A percentile compares a stretch with the other conserved stretches of the same genome.
These are phyloP conservation scores for Hypoxylon crocopeplum DNA, from an alignment of 495 filamentous ascomycete genomes.

Conservation along the genomic window DNA sequence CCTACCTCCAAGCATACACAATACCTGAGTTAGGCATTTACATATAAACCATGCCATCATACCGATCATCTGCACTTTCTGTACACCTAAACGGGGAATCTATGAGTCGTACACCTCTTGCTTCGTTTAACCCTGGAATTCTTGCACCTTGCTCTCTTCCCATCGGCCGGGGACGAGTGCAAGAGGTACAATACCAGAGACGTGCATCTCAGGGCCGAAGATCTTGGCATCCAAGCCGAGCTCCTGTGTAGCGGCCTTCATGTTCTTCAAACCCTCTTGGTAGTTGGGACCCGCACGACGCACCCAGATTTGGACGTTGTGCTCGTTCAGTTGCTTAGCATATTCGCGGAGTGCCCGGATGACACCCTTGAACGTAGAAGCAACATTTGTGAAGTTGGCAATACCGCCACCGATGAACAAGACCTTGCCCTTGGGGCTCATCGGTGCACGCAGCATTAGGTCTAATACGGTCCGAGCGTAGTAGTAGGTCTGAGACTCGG, in stretches of 20 bases:
- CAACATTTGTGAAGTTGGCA: slow-evolving; percentile 99
- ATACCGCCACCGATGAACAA: slow-evolving; percentile 99
- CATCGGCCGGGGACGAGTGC: slow-evolving; percentile 64
- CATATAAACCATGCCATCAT: slow-evolving; percentile 22
- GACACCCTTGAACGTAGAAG: slow-evolving; percentile 99
- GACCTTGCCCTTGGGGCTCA: slow-evolving; percentile 89
- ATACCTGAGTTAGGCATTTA: slow-evolving; percentile 4
- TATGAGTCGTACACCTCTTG: slow-evolving; percentile 11
- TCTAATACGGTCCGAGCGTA: slow-evolving; percentile 97
- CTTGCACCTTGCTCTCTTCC: slow-evolving; percentile 58
- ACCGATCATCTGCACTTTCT: slow-evolving; percentile 19
- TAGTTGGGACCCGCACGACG: slow-evolving; percentile 99
- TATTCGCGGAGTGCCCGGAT: slow-evolving; percentile 96
- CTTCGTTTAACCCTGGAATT: slow-evolving; percentile 57
- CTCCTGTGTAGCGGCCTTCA: slow-evolving; percentile 94
- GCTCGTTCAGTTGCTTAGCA: slow-evolving; percentile 83
- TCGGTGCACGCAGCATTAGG: slow-evolving; percentile 93
- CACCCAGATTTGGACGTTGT: slow-evolving; percentile 99
- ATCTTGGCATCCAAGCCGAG: slow-evolving; percentile 94
- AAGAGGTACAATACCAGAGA: slow-evolving; percentile 69
- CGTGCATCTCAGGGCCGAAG: slow-evolving; percentile 95
- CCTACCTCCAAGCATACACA: slow-evolving; percentile 30
- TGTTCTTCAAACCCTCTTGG: slow-evolving; percentile 99
- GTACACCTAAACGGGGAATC: slow-evolving; percentile 23
- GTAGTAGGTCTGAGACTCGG: slow-evolving; percentile 97